Evolutionary conservation across 495 filamentous ascomycete species (phyloP), one percentile per base, ranked within the genome.

Genomic region (Chlorociboria aeruginascens): DNA sequence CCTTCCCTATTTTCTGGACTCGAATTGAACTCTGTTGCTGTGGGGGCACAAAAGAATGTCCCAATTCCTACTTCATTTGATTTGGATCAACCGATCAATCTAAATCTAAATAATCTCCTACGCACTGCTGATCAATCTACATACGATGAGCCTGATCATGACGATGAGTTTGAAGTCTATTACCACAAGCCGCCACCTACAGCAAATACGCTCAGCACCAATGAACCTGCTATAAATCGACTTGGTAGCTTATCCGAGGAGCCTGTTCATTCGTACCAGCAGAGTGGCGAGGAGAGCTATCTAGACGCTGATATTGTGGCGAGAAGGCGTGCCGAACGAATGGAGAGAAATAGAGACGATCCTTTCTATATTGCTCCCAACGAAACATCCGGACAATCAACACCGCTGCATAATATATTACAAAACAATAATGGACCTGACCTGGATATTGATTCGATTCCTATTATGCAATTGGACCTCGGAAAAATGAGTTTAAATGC

Each of bases 361-460:
- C 92, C 92, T 3, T 98, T 95, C 60, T 97, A 98, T 59, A 98
- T 98, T 56, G 68, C 64, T 35, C 71, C 70, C 30, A 59, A 68
- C 12, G 77, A 71, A 20, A 42, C 9, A 7, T 73, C 69, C 7
- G 77, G 70, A 33, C 68, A 68, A 8, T 82, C 77, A 0, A 86
- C 85, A 0, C 81, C 84, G 2, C 73, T 86, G 46, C 80, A 86
- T 56, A 81, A 80, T 45, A 79, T 86, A 34, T 68, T 88, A 0
- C 70, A 76, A 49, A 73, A 66, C 29, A 76, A 77, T 30, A 83
- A 86, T 54, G 81, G 79, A 2, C 79, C 81, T 7, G 82, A 79
- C 29, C 65, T 95, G 12, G 92, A 98, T 60, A 74, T 98, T 42
- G 92, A 98, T 61, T 75, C 84, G 11, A 98, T 98, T 50, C 92